Base-by-base conservation (phyloP, 371 early-diverging fungal genomes). In the Cokeromyces recurvatus region DNA sequence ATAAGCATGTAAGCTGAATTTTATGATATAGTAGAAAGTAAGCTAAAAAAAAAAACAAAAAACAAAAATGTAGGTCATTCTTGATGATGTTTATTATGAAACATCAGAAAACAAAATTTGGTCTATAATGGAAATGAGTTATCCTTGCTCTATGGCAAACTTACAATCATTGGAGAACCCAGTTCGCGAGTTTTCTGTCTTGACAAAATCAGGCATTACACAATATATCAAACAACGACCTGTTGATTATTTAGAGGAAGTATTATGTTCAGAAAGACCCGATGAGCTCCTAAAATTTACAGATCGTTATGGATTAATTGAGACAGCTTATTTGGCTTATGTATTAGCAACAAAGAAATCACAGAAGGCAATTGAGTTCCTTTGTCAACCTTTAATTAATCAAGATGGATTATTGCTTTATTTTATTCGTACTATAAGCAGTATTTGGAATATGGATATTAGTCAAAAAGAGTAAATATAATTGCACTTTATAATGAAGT, bases 1-100 rank as follows among this genome's bases (percentile, higher is more conserved):
- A 19, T 10, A 17, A 25, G 32, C 24, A 11, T 8, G 48, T 48
- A 55, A 44, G 32, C 20, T 42, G 40, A 16, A 38, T 20, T 11
- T 7, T 27, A 27, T 27, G 5, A 39, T 31, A 32, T 19, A 27
- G 25, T 39, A 27, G 15, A 19, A n/a, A 16, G 27, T 20, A 4
- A 16, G 10, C 16, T 31, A 31, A 11, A 8, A 29, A 11, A 29
- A 5, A 11, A 29, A 11, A 29, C 29, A 5, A 29, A 11, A 29
- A 29, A 11, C 8, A 29, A 29, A 11, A 11, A 29, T 8, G 5
- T 29, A 29, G 5, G 29, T 29, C 1, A 7, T 45, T 8, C 14
- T 40, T 4, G 50, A 50, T 34, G 50, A 55, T 27, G 24, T 45
- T 6, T 55, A 53, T 46, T 16, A 19, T 3, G 49, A 58, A 38